Evolutionary conservation across 1,139 yeast genomes (phyloP).

Genomic region (Sugiyamaella sp.): DNA sequence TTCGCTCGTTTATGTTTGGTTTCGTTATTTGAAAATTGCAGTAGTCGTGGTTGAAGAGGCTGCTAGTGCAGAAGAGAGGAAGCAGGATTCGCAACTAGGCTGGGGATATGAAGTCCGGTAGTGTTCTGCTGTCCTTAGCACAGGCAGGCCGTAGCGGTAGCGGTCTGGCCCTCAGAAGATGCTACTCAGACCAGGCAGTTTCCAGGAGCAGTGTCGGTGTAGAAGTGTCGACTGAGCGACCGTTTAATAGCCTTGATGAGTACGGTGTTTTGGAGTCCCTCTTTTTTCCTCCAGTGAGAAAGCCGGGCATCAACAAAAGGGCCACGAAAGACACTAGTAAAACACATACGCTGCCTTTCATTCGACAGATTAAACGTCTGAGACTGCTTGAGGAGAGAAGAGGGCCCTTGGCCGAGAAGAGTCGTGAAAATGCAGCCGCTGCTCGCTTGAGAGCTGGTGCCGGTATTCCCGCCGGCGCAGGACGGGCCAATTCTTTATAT

Average conservation of each 20-base stretch:
- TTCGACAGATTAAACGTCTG: slow-evolving; percentile 30
- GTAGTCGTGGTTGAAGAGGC: not conserved
- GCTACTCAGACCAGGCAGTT: slow-evolving; percentile 4
- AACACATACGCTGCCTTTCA: slow-evolving; percentile 23
- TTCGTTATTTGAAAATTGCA: not conserved
- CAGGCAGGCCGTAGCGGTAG: slow-evolving; percentile 10
- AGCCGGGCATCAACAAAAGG: not conserved
- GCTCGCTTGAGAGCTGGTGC: not conserved
- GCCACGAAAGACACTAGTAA: slow-evolving; percentile 10
- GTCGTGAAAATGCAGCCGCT: slow-evolving; percentile 2
- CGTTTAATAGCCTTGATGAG: slow-evolving; percentile 22
- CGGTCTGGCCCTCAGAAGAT: slow-evolving; percentile 4
- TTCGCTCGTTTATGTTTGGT: not conserved
- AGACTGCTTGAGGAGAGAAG: slow-evolving; percentile 28
- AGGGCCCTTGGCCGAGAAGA: slow-evolving; percentile 2
- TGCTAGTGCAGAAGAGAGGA: too few species aligned
- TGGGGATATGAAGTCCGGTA: slow-evolving; percentile 7
- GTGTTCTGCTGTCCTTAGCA: slow-evolving; percentile 6
- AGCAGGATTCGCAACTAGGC: too few species aligned
- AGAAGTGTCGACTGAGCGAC: not conserved
- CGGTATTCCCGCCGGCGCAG: not conserved
- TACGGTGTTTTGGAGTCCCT: slow-evolving; percentile 26
- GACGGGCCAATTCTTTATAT: not conserved
- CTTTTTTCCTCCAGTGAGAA: slow-evolving; percentile 19
- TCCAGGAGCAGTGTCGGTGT: not conserved